Percentiles rank a stretch among this genome's conserved stretches.
Evolutionary conservation across 768 basidiomycete species (phyloP).

Genomic region (Tulasnella sp.): DNA sequence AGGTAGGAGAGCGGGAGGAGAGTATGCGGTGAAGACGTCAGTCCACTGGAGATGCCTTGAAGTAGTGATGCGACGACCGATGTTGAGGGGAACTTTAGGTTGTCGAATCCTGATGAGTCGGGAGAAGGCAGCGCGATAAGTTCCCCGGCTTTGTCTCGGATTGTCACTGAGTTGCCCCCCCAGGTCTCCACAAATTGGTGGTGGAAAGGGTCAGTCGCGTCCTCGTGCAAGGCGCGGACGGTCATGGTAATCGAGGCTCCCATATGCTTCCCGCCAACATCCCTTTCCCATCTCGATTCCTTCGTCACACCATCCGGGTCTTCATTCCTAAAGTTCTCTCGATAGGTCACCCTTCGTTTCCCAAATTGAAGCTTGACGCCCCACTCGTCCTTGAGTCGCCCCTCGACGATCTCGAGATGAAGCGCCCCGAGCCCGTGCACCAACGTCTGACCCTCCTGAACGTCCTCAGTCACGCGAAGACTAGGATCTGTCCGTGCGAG

Average conservation of each 20-base stretch:
- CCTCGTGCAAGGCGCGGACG: slow-evolving; percentile 41
- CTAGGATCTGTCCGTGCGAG: slow-evolving; percentile 85
- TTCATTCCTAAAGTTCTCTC: slow-evolving; percentile 42
- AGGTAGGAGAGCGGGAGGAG: slow-evolving; percentile 57
- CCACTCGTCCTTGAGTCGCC: slow-evolving; percentile 73
- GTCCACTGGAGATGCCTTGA: slow-evolving; percentile 55
- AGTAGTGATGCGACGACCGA: slow-evolving; percentile 36
- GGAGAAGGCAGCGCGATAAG: slow-evolving; percentile 34
- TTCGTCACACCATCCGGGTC: slow-evolving; percentile 21
- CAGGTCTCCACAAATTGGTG: slow-evolving; percentile 29
- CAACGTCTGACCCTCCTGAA: slow-evolving; percentile 70
- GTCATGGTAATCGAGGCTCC: slow-evolving; percentile 43
- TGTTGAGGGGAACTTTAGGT: slow-evolving; percentile 15
- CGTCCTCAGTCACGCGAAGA: slow-evolving; percentile 50
- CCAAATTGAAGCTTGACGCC: slow-evolving; percentile 67
- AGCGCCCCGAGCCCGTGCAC: slow-evolving; percentile 76
- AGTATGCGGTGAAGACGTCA: slow-evolving; percentile 72
- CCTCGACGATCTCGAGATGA: slow-evolving; percentile 81
- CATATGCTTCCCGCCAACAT: slow-evolving; percentile 46
- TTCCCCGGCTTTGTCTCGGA: slow-evolving; percentile 38
- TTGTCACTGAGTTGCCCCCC: slow-evolving; percentile 59
- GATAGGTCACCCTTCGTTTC: slow-evolving; percentile 64
- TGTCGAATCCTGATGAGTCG: slow-evolving; percentile 33
- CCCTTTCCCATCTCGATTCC: slow-evolving; percentile 47
- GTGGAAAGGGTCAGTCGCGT: slow-evolving; percentile 26